Base-by-base conservation (phyloP, 208 protist genomes). In the Novymonas esmeraldas region DNA sequence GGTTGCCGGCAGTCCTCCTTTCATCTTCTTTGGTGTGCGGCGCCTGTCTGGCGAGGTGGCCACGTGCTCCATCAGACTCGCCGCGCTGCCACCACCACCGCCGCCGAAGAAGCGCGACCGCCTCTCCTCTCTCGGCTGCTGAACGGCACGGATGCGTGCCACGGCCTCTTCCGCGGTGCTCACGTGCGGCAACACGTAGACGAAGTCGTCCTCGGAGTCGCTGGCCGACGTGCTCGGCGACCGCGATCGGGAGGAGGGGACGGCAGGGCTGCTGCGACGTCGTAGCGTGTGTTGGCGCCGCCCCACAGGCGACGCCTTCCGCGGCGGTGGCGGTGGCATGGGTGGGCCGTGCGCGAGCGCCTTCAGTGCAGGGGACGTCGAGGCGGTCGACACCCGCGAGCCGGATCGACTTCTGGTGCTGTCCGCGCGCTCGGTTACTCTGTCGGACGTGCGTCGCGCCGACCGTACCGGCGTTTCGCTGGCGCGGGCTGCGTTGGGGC, bases 91-190 rank as follows among this genome's bases (percentile, higher is more conserved):
- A 5, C 49, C 24, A 7, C 49, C 24, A 7, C 51, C 26, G 13
- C 55, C 61, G 9, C 46, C 55, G n/a, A 20, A 63, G n/a, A 67
- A 26, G 29, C 39, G 39, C 20, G 41, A 24, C 0, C 39, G 10
- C 18, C 61, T 44, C 36, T 52, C 18, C 16, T 36, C 50, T 54
- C 20, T 14, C 7, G 57, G 62, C 45, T 60, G 55, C 63, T 82
- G 81, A 14, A 77, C 70, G 6, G 57, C 54, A 16, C 73, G 76
- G 55, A 86, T 73, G 60, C 69, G 55, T 26, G 64, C 70, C 24
- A 86, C 46, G 9, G 81, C 81, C 42, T 86, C 76, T 14, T 64
- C 64, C 3, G 76, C 72, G n/a, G 65, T 75, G 44, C 73, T 76
- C 39, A 72, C 80, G 26, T 64, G 59, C 11, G 63, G 56, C 6